Conservation (phyloP, 257 asterid species). For the Nicotiana obtusifolia region DNA sequence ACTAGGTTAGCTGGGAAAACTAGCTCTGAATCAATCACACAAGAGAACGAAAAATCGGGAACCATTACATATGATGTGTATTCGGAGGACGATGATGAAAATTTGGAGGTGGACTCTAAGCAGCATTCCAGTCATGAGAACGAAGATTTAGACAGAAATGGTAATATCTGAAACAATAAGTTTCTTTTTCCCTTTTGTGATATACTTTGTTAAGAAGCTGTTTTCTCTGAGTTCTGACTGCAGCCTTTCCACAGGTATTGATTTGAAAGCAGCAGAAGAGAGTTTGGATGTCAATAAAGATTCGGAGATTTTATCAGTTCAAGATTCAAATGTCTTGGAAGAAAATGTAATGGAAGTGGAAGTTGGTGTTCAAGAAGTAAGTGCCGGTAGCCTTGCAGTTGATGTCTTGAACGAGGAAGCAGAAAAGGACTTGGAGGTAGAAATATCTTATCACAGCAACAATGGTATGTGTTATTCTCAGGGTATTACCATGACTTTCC, state of each 20-base stretch:
- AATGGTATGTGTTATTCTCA: neutral
- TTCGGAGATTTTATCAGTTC: neutral
- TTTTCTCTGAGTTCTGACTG: neutral
- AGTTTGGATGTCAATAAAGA: neutral
- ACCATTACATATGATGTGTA: constrained; percentile 18
- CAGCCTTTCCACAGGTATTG: neutral
- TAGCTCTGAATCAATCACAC: constrained; percentile 4
- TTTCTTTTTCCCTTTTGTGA: constrained; percentile 7
- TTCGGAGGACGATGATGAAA: constrained; percentile 20
- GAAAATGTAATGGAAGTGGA: neutral
- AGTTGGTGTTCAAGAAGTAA: neutral
- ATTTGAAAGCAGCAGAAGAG: constrained; percentile 4
- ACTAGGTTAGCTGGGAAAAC: constrained; percentile 53
- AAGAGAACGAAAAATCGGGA: constrained; percentile 14
- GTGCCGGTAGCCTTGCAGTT: neutral
- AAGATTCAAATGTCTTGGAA: neutral
- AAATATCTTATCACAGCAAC: neutral
- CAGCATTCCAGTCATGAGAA: constrained; percentile 17
- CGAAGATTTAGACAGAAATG: constrained; percentile 11
- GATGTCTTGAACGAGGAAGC: neutral
- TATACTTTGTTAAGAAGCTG: neutral
- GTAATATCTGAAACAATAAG: constrained; percentile 25
- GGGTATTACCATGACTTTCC: neutral
- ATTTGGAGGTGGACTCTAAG: constrained; percentile 11
- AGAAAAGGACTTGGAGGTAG: neutral